phyloP scores from a whole-genome alignment of 2,329 filamentous ascomycete genomes.

The Xylaria sp. region DNA sequence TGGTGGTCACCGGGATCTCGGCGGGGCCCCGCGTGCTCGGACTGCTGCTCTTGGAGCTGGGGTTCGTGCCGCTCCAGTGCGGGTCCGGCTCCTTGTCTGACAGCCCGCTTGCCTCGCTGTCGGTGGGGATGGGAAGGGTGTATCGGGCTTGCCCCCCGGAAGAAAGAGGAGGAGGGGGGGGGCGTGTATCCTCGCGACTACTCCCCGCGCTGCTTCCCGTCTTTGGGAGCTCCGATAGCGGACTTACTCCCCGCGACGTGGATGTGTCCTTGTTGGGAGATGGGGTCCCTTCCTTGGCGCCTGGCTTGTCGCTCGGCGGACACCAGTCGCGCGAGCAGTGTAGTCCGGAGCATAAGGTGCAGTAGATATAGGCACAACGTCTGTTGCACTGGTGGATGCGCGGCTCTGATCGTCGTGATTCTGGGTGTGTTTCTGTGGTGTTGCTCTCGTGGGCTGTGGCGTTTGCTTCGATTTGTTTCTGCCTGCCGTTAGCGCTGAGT shows the following conservation, averaged over 20 bases:
- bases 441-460: background rate
- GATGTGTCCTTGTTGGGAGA: too few relatives aligned
- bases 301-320: background rate
- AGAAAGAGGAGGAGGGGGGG: background rate
- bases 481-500: slow-evolving; percentile 4
- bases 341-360: background rate
- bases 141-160: background rate
- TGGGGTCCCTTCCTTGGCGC: background rate
- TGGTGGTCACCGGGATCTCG: background rate
- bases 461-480: background rate
- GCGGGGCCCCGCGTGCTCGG: background rate
- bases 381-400: background rate
- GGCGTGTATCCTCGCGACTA: background rate
- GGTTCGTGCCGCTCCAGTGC: slow-evolving; percentile 3
- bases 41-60: slow-evolving; percentile 16
- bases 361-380: background rate
- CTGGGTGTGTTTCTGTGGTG: background rate
- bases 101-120: slow-evolving; percentile 7
- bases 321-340: slow-evolving; percentile 9
- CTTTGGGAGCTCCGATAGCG: background rate
- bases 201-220: background rate
- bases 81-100: background rate
- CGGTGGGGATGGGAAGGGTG: background rate
- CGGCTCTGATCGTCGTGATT: background rate
- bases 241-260: background rate